Evolutionary conservation across 2,329 filamentous ascomycete genomes (phyloP), one percentile per base, ranked within the genome.

Genomic region (Fusarium globosum): DNA sequence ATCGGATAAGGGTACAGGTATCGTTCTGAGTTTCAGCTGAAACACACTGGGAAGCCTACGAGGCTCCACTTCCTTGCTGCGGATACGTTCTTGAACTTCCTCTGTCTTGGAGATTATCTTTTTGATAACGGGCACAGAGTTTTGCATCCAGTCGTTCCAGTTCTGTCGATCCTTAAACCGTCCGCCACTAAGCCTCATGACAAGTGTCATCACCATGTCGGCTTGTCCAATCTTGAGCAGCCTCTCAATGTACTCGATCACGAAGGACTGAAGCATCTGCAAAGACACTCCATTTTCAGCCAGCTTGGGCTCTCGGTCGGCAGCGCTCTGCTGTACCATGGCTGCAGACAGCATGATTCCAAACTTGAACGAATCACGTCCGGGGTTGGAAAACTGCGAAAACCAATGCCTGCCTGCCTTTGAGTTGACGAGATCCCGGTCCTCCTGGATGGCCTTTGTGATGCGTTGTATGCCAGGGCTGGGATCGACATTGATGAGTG

Each of bases 401-500:
- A 79, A 60, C 81, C 81, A 83, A 48, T 82, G 80, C 46, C 71
- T 73, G 2, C 79, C 80, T 0, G 72, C 74, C 12, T 79, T 78
- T 6, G 79, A 81, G 13, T 67, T 70, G 18, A 72, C n/a, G 4
- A 82, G 68, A 7, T 77, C 66, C 1, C 57, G 48, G 36, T 79
- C 66, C 14, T 59, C 67, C 43, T 73, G 76, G 21, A 83, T 66
- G 1, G 70, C 43, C 7, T 74, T 36, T 5, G 75, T 81, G 45
- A 81, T 72, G 9, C 57, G 63, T 14, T 35, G 41, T 10, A 82
- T 69, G 15, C 62, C 66, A 2, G 73, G 60, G 1, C 76, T 55
- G 14, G 79, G 79, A 8, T 68, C 48, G 4, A 81, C 35, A 26
- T 78, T 80, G 42, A 69, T 61, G 15, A 80, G 58, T 0, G 72